A percentile compares a stretch with the other conserved stretches of the same genome.
Conservation (phyloP, 208 protist genomes). For the Acanthamoeba lenticulata region DNA sequence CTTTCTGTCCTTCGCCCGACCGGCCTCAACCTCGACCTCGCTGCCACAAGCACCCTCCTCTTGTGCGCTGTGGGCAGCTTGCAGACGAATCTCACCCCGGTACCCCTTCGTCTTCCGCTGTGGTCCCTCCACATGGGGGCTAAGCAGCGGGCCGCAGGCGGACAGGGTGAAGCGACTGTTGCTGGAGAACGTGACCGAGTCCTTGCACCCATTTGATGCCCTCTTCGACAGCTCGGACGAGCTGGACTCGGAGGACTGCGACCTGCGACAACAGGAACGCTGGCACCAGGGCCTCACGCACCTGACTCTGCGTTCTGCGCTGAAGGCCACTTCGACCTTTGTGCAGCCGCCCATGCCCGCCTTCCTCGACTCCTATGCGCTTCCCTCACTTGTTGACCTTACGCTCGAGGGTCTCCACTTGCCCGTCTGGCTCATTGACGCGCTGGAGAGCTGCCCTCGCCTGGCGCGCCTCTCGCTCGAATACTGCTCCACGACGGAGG, state of each 20-base stretch:
- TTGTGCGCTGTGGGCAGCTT: not conserved
- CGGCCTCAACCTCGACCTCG: not conserved
- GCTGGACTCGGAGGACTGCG: not conserved
- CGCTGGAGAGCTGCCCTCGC: not conserved
- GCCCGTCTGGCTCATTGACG: not conserved
- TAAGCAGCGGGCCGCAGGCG: not conserved
- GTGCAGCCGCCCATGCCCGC: not conserved
- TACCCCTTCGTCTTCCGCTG: not conserved
- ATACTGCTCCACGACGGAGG: not conserved
- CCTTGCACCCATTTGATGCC: not conserved
- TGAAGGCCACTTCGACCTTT: too few relatives aligned
- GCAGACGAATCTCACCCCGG: not conserved
- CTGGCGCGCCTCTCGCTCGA: not conserved
- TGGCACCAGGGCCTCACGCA: not conserved
- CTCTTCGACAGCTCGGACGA: not conserved
- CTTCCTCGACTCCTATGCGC: not conserved
- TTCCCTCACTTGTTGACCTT: not conserved
- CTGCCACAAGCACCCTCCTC: not conserved
- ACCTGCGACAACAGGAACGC: not conserved
- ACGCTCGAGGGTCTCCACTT: not conserved
- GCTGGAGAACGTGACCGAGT: not conserved
- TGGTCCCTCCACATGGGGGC: not conserved
- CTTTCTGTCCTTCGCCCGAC: not conserved
- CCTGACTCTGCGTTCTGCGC: not conserved
- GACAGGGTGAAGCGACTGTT: not conserved